Conservation (phyloP, 805 yeast species). For the Kazachstania bromeliacearum region DNA sequence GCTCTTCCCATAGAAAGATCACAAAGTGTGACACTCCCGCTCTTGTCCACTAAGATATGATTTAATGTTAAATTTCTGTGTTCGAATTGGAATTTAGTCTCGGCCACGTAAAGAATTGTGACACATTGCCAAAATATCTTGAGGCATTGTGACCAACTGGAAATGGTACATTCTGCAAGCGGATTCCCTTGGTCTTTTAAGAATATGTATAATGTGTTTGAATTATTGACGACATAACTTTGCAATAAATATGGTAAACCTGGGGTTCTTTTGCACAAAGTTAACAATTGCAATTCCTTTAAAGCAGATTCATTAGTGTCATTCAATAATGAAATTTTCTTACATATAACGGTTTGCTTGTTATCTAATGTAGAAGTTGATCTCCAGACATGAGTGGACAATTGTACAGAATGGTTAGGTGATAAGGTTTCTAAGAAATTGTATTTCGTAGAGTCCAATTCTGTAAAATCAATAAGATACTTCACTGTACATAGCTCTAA, state of each 20-base stretch:
- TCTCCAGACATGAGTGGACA: conserved; percentile 17
- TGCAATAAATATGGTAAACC: conserved; percentile 22
- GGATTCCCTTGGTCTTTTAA: conserved; percentile 26
- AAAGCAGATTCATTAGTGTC: conserved; percentile 16
- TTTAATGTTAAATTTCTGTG: conserved; percentile 66
- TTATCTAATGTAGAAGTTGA: conserved; percentile 9
- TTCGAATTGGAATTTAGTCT: conserved; percentile 46
- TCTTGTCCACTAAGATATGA: conserved; percentile 41
- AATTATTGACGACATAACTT: conserved; percentile 14
- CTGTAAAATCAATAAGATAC: conserved; percentile 10
- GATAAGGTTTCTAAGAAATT: conserved; percentile 8
- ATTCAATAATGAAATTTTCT: conserved; percentile 14
- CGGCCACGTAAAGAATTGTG: conserved; percentile 42
- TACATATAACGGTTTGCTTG: conserved; percentile 13
- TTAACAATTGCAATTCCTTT: conserved; percentile 21
- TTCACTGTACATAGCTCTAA: conserved; percentile 19
- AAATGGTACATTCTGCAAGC: conserved; percentile 7
- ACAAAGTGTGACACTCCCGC: conserved; percentile 40
- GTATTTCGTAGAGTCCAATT: conserved; percentile 2
- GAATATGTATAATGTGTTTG: conserved; percentile 14
- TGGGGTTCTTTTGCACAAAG: conserved; percentile 21
- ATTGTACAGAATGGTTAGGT: conserved; percentile 5
- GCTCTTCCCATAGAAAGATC: conserved; percentile 49
- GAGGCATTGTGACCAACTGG: conserved; percentile 19
- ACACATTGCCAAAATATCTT: conserved; percentile 48